Evolutionary conservation across 192 early-diverging fungal species (phyloP), one percentile per base, ranked within the genome.

Genomic region (Pilobolus umbonatus): DNA sequence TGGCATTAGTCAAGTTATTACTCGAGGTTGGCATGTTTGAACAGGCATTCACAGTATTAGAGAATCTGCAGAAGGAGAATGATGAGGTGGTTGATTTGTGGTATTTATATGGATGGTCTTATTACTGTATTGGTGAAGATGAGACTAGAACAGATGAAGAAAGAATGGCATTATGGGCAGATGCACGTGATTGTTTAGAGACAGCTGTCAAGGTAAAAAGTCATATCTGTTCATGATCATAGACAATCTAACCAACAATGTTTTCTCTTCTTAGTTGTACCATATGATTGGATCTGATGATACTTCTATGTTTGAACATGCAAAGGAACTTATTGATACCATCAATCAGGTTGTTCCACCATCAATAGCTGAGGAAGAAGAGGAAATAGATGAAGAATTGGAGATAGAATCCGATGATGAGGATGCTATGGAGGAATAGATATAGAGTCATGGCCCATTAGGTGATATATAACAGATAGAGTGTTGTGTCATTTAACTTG

Each of bases 21-120:
- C 73, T 99, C 55, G 96, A 99, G 64, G 64, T 91, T n/a, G 81
- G 73, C 22, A 71, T 86, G 71, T 84, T 87, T 67, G 85, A 85
- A 19, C 76, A 81, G n/a, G 92, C 94, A 12, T 81, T 95, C 21
- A 74, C 57, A 6, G 80, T 97, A 2, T 68, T 99, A 39, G 86
- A 92, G 62, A 79, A 80, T 19, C 74, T 89, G 57, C 85, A 90
- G 68, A 81, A 87, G 55, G 94, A 99, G 64, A 87, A 97, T 74
- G 96, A 99, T 69, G 85, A 95, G 65, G 86, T 83, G 31, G 82
- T 92, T 5, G 94, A 99, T 67, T 65, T 84, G 31, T 97, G 93
- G 90, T 99, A 99, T 72, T 80, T 99, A 49, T 95, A 87, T 76
- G 92, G 94, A 34, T 99, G 91, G 91, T 85, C 86, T 36, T 94